phyloP scores from a whole-genome alignment of 805 yeast species.

The Danielia reshetovae region DNA sequence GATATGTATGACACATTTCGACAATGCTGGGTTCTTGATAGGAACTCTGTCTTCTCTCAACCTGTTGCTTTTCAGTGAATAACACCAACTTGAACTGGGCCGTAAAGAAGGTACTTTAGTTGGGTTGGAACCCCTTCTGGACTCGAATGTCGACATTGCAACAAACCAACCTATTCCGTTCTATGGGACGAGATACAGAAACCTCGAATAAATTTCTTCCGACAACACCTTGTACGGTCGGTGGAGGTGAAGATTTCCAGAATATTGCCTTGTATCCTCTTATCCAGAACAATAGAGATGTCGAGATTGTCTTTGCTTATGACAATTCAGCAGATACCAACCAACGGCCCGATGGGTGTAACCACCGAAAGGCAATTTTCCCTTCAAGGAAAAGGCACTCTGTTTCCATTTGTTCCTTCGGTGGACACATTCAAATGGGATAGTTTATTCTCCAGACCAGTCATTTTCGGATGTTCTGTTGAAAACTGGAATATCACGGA shows the following conservation, averaged over 20 bases:
- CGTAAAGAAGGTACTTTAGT: conserved; percentile 19
- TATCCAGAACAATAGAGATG: conserved; percentile 53
- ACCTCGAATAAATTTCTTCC: conserved; percentile 27
- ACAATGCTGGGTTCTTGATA: conserved; percentile 63
- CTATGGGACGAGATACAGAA: conserved; percentile 36
- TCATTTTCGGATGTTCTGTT: conserved; percentile 16
- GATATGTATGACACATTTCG: conserved; percentile 27
- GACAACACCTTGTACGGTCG: conserved; percentile 51
- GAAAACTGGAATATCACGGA: conserved; percentile 5
- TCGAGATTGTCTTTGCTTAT: conserved; percentile 63
- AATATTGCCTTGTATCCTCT: conserved; percentile 68
- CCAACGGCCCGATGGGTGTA: conserved; percentile 65
- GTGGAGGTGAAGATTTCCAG: conserved; percentile 78
- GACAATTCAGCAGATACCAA: conserved; percentile 66
- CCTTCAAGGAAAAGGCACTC: conserved; percentile 14
- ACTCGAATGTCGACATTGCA: conserved; percentile 63
- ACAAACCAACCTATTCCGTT: conserved; percentile 70
- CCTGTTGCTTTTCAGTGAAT: conserved; percentile 54
- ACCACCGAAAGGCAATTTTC: conserved; percentile 54
- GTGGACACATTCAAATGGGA: conserved; percentile 5
- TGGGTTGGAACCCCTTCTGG: conserved; percentile 32
- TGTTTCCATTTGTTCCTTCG: conserved; percentile 16
- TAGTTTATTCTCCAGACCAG: conserved; percentile 7
- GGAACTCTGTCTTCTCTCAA: conserved; percentile 84
- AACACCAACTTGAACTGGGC: conserved; percentile 13